phyloP scores from a whole-genome alignment of 495 filamentous ascomycete genomes.

The Polyplosphaeria fusca region DNA sequence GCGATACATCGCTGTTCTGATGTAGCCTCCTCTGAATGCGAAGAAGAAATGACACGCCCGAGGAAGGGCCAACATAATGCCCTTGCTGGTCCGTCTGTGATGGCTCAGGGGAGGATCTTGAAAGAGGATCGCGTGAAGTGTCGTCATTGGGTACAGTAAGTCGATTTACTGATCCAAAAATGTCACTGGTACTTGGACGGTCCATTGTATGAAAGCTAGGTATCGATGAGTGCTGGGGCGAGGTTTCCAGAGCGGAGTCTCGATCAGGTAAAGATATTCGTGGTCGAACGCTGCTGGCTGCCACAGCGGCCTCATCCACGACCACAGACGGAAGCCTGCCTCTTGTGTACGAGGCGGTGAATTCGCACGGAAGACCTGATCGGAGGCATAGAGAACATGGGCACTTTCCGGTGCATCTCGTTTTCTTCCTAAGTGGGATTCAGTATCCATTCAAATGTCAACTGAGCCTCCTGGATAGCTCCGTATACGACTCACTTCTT shows the following conservation, averaged over 20 bases:
- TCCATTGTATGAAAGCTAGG: slow-evolving; percentile 6
- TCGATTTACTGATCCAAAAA: slow-evolving; percentile 1
- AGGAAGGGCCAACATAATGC: slow-evolving; percentile 20
- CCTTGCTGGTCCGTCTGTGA: slow-evolving; percentile 22
- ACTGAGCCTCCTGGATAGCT: too few relatives aligned
- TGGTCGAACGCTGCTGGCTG: slow-evolving; percentile 3
- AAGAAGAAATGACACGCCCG: slow-evolving; percentile 20
- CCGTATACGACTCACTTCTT: slow-evolving; percentile 25
- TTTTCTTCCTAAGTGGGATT: slow-evolving; percentile 30
- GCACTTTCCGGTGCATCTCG: slow-evolving; percentile 22
- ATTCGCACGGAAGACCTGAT: slow-evolving; percentile 17
- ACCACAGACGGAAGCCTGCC: slow-evolving; percentile 20
- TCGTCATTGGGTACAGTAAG: slow-evolving; percentile 13
- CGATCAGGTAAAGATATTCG: slow-evolving; percentile 1
- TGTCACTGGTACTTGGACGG: background rate
- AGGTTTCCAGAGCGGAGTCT: background rate
- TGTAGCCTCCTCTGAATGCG: slow-evolving; percentile 21
- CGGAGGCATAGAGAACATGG: slow-evolving; percentile 22
- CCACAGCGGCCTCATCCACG: slow-evolving; percentile 16
- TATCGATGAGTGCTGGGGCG: background rate
- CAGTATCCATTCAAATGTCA: too few relatives aligned
- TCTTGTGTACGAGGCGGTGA: slow-evolving; percentile 26
- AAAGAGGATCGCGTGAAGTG: slow-evolving; percentile 3
- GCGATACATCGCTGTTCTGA: slow-evolving; percentile 17
- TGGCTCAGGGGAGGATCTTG: slow-evolving; percentile 17